Conservation (phyloP, 306 rosid genomes). For the Carpinus fangiana region DNA sequence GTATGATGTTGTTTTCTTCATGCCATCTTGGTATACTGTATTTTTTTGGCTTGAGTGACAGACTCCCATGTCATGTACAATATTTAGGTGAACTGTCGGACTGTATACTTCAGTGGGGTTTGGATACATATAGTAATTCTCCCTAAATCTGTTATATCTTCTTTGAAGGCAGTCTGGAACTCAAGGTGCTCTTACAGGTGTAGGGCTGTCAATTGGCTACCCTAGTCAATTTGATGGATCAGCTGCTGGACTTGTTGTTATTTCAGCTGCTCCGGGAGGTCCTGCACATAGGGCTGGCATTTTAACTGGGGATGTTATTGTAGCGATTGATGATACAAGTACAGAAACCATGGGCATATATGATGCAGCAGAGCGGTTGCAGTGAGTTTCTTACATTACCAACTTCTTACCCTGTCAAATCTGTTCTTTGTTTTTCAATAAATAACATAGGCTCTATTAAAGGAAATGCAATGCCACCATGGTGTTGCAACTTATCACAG, state of each 20-base stretch:
- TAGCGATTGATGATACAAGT: constrained; percentile 74
- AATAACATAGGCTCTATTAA: background rate
- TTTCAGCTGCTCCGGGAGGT: constrained; percentile 90
- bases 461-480: constrained; percentile 11
- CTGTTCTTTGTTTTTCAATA: constrained; percentile 1
- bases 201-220: constrained; percentile 93
- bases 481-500: background rate
- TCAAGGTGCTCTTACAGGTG: constrained; percentile 88
- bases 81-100: background rate
- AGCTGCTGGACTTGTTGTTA: constrained; percentile 70
- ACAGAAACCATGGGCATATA: constrained; percentile 86
- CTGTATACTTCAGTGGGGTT: constrained; percentile 17
- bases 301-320: constrained; percentile 78
- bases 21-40: constrained; percentile 18
- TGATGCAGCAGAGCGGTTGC: constrained; percentile 93
- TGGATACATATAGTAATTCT: constrained; percentile 15
- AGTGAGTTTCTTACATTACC: constrained; percentile 60
- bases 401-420: constrained; percentile 26
- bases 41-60: constrained; percentile 26
- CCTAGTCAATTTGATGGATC: constrained; percentile 58
- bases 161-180: constrained; percentile 99
- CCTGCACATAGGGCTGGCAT: constrained; percentile 91
- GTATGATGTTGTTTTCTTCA: constrained; percentile 45
- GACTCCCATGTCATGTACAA: background rate
- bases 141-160: constrained; percentile 47